A percentile compares a stretch with the other conserved stretches of the same genome.
Evolutionary conservation across 2,329 filamentous ascomycete species (phyloP).

Genomic region (Colletotrichum chlorophyti): DNA sequence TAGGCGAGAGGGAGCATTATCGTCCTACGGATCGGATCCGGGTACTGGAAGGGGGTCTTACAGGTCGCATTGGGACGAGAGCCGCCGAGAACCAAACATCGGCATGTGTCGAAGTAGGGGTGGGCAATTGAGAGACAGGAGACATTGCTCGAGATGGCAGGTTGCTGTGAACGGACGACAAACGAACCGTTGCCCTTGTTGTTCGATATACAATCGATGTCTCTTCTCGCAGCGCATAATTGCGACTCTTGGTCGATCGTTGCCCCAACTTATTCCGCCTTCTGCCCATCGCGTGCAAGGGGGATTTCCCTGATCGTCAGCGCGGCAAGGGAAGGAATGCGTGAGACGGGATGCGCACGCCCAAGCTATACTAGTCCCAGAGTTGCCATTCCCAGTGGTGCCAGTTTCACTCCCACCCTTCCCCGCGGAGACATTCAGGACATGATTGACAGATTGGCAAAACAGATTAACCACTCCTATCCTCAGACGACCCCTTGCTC

Average conservation of each 20-base stretch:
- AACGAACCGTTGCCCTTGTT: not conserved
- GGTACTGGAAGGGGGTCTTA: too few relatives aligned
- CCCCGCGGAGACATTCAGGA: constrained; percentile 2
- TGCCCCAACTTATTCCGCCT: constrained; percentile 4
- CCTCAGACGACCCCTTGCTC: too few relatives aligned
- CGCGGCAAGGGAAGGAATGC: constrained; percentile 1
- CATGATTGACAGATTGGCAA: too few relatives aligned
- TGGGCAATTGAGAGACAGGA: constrained; percentile 11
- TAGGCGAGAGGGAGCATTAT: constrained; percentile 1
- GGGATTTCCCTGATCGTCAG: constrained; percentile 22
- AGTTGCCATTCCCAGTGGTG: too few relatives aligned
- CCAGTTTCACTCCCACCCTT: not conserved
- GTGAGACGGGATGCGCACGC: not conserved
- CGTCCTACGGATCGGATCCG: not conserved
- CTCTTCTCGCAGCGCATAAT: too few relatives aligned
- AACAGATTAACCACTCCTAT: too few relatives aligned
- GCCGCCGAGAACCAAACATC: too few relatives aligned
- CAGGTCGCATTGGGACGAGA: too few relatives aligned
- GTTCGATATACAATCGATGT: too few relatives aligned
- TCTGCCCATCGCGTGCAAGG: constrained; percentile 20
- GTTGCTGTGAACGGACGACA: not conserved
- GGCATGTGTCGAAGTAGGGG: too few relatives aligned
- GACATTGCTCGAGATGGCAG: constrained; percentile 13
- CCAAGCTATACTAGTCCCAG: too few relatives aligned
- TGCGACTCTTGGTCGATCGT: constrained; percentile 9